These are phyloP conservation scores for Canavalia ensiformis DNA, from an alignment of 306 rosid genomes.

Conservation along the genomic window DNA sequence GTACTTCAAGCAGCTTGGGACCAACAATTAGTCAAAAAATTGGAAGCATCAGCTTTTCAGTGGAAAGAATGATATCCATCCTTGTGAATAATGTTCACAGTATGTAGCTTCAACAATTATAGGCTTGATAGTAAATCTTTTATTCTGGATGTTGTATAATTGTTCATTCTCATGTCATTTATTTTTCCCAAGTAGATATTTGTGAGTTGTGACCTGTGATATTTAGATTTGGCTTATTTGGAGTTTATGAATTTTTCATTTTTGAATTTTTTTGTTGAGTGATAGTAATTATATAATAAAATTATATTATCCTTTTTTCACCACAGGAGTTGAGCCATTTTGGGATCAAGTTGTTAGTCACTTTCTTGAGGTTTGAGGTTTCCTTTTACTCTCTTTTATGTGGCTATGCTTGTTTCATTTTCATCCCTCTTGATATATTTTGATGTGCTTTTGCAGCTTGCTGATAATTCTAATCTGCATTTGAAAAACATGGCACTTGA, in stretches of 20 bases:
- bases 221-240: constrained; percentile 28
- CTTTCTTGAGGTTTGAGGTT: constrained; percentile 80
- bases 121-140: constrained; percentile 31
- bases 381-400: constrained; percentile 35
- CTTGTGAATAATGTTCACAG: constrained; percentile 94
- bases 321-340: constrained; percentile 87
- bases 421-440: constrained; percentile 46
- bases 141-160: constrained; percentile 40
- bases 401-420: constrained; percentile 43
- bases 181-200: constrained; percentile 14
- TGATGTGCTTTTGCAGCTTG: constrained; percentile 74
- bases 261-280: constrained; percentile 22
- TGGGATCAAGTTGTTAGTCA: constrained; percentile 95
- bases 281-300: constrained; percentile 22
- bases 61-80: constrained; percentile 95
- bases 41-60: constrained; percentile 90
- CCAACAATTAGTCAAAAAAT: constrained; percentile 79
- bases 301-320: constrained; percentile 39
- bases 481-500: constrained; percentile 91
- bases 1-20: constrained; percentile 71
- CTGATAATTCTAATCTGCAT: constrained; percentile 81
- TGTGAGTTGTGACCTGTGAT: constrained; percentile 39
- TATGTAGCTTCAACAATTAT: constrained; percentile 59
- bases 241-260: constrained; percentile 23
- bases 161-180: constrained; percentile 14